Percentiles rank a stretch among this genome's conserved stretches.
Evolutionary conservation across 2,329 filamentous ascomycete genomes (phyloP).

Genomic region (Orbilia blumenaviensis): DNA sequence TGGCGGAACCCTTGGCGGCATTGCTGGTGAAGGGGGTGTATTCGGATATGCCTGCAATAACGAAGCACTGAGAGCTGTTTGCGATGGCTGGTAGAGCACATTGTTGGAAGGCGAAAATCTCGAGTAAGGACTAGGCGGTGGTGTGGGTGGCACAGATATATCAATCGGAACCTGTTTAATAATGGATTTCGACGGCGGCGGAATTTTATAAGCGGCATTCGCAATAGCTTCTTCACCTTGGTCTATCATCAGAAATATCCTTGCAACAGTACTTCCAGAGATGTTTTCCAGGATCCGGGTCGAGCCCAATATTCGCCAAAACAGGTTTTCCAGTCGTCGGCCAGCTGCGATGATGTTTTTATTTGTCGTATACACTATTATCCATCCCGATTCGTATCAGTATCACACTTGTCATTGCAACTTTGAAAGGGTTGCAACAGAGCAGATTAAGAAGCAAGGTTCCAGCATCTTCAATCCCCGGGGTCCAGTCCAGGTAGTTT

Average conservation of each 20-base stretch:
- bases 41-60: conserved; percentile 56
- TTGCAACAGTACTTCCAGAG: conserved; percentile 61
- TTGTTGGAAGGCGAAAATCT: conserved; percentile 47
- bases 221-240: conserved; percentile 58
- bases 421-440: conserved; percentile 46
- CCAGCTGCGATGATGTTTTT: conserved; percentile 63
- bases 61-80: conserved; percentile 56
- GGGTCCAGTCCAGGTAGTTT: conserved; percentile 38
- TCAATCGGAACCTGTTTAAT: conserved; percentile 55
- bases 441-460: conserved; percentile 50
- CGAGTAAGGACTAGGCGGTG: conserved; percentile 57
- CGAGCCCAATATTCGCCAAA: conserved; percentile 66
- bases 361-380: conserved; percentile 64
- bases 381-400: conserved; percentile 39
- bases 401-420: conserved; percentile 42
- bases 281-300: conserved; percentile 60
- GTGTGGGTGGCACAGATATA: conserved; percentile 55
- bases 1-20: conserved; percentile 51
- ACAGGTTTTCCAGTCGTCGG: conserved; percentile 65
- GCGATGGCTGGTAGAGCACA: conserved; percentile 55
- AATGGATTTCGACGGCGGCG: conserved; percentile 52
- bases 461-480: conserved; percentile 50
- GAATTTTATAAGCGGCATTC: conserved; percentile 51
- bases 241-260: conserved; percentile 63
- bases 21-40: conserved; percentile 55